Evolutionary conservation across 2,329 filamentous ascomycete genomes (phyloP), one percentile per base, ranked within the genome.

Genomic region (Annulohypoxylon truncatum): DNA sequence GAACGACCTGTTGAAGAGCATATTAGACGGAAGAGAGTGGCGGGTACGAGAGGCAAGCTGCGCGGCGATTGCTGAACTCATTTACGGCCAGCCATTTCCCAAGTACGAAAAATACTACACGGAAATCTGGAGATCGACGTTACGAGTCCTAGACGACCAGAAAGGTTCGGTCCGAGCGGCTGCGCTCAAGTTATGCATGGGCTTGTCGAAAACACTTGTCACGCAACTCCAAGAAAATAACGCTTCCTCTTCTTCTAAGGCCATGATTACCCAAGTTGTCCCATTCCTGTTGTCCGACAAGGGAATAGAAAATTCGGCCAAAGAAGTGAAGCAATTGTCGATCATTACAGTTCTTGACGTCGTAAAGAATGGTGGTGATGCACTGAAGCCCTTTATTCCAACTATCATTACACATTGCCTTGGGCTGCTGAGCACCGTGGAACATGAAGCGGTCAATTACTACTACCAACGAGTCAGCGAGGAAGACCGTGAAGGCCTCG

Each of bases 111-210:
- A 89, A 62, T 94, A 96, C 75, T 91, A 98, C 53, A 87, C 90
- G 57, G 87, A 93, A 18, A 93, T 98, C 51, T 97, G 96, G 91
- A 87, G 87, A 9, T 88, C 91, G 26, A 91, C 93, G 0, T 91
- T 98, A 78, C 96, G 93, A 74, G 94, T 99, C 0, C 83, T 98
- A 4, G 96, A 99, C 77, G 96, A 99, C 77, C 96, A 98, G 78
- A 99, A 99, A 77, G 91, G 91, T 6, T 94, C 91, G 0, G 96
- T 99, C 3, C 87, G 96, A 54, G 84, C 87, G 33, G 92, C 94
- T 1, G 96, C 96, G 1, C 85, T 94, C 47, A 89, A 90, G 64
- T 85, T 99, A 3, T 97, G 94, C 73, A 90, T 94, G 77, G 89
- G 90, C 0, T 84, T 99, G 33, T 96, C 94, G 0, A 94, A 92